These are phyloP conservation scores for Holtermanniella nyarrowii DNA, from an alignment of 768 basidiomycete species.

Conservation along the genomic window DNA sequence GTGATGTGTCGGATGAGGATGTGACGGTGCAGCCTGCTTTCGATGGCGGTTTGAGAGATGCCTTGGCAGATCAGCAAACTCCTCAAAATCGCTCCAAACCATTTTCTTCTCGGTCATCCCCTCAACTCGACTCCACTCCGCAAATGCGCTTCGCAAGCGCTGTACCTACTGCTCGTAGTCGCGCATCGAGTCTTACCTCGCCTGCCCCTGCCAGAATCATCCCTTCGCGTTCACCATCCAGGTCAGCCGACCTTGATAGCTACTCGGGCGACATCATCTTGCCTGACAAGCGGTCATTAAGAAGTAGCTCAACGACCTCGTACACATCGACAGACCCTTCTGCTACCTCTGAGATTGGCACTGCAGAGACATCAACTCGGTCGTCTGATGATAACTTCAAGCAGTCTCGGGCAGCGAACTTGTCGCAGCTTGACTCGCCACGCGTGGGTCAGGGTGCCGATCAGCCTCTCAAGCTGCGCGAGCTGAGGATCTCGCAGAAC, in stretches of 20 bases:
- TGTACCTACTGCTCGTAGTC: conserved; percentile 9
- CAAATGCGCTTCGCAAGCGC: conserved; percentile 6
- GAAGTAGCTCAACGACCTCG: conserved; percentile 11
- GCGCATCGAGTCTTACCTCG: conserved; percentile 29
- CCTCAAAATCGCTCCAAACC: not conserved
- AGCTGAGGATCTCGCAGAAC: conserved; percentile 5
- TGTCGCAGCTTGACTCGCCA: conserved; percentile 7
- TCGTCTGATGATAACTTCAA: not conserved
- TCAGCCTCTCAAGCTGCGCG: not conserved
- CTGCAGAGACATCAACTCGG: not conserved
- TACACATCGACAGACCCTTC: not conserved
- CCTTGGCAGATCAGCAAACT: not conserved
- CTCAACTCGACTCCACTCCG: conserved; percentile 1
- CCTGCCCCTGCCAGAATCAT: conserved; percentile 27
- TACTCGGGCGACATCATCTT: conserved; percentile 22
- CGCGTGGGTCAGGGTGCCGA: not conserved
- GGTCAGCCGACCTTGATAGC: conserved; percentile 36
- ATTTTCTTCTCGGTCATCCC: conserved; percentile 2
- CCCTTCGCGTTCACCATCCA: conserved; percentile 28
- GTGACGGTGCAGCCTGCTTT: conserved; percentile 49
- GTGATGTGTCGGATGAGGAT: conserved; percentile 50
- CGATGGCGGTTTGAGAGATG: not conserved
- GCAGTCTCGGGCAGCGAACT: not conserved
- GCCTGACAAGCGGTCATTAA: conserved; percentile 4
- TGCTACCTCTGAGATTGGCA: not conserved